Percentiles rank a stretch among this genome's conserved stretches.
Conservation (phyloP, 2,329 filamentous ascomycete genomes). For the Trichoderma arundinaceum region DNA sequence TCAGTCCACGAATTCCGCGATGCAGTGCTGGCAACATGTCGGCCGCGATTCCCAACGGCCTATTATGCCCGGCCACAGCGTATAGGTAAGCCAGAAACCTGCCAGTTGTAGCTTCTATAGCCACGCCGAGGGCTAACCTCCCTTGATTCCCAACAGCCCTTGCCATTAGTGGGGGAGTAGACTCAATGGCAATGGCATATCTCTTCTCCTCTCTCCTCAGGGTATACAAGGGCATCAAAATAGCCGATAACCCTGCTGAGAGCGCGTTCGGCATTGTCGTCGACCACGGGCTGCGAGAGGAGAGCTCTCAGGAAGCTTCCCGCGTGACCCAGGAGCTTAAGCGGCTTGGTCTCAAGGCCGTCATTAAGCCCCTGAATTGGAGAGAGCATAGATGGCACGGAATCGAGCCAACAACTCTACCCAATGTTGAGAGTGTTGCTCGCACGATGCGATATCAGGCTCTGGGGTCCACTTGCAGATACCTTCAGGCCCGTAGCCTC, state of each 20-base stretch:
- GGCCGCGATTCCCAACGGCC: constrained; percentile 55
- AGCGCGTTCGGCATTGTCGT: constrained; percentile 57
- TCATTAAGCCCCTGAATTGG: constrained; percentile 54
- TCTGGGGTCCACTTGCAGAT: constrained; percentile 66
- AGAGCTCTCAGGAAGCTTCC: constrained; percentile 58
- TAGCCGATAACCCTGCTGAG: constrained; percentile 54
- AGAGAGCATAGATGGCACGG: constrained; percentile 41
- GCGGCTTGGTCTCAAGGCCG: constrained; percentile 45
- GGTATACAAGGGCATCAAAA: constrained; percentile 42
- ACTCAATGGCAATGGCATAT: constrained; percentile 94
- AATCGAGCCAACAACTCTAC: constrained; percentile 46
- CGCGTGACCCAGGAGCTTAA: constrained; percentile 50
- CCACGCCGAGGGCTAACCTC: neutral
- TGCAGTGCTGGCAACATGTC: constrained; percentile 56
- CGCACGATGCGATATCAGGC: constrained; percentile 74
- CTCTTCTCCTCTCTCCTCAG: constrained; percentile 63
- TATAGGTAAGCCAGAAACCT: constrained; percentile 47
- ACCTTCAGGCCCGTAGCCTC: constrained; percentile 60
- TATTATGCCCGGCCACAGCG: constrained; percentile 45
- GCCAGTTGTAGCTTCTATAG: neutral
- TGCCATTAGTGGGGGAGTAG: constrained; percentile 89
- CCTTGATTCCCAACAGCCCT: constrained; percentile 58
- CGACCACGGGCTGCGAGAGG: constrained; percentile 62
- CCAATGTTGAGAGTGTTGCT: constrained; percentile 78
- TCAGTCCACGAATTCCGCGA: constrained; percentile 49